Base-by-base conservation (phyloP, 163 green algal genomes). In the Picocystis sp. region DNA sequence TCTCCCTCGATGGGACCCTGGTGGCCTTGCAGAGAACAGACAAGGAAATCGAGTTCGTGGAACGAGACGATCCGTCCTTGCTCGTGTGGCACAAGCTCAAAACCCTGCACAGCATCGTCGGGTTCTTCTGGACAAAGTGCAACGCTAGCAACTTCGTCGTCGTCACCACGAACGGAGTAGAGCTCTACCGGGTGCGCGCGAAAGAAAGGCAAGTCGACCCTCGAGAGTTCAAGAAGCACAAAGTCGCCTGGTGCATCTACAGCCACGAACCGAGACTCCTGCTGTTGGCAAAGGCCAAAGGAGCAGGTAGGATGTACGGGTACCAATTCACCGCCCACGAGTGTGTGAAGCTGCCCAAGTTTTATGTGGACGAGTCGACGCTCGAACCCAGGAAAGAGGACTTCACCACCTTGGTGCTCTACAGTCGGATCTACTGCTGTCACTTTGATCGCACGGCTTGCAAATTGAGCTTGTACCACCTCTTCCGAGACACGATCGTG, bases 61-160 rank as follows among this genome's bases (percentile, higher is more conserved):
- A 12, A 38, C 29, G 0, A 38, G 29, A 38, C 29, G 29, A 38
- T 38, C 29, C 29, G 29, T 38, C 29, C 29, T 38, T 38, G 29
- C 29, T 38, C 5, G 29, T 38, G 29, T 38, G 29, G 29, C 29
- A 38, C 29, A 38, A 38, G 29, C 29, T 38, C 29, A 38, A 38
- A 38, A 38, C 29, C 29, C 29, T 12, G 1, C 38, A 68, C 3
- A 41, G 62, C 21, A 66, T 66, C 33, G 45, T 66, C 19, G 59
- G 59, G 1, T 66, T 66, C 44, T 72, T 66, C 60, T 66, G 59
- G 59, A 45, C 60, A 1, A 44, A 67, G 22, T 69, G 29, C 15
- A 47, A 57, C 1, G 15, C 47, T 50, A 64, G 60, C 60, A 47
- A 66, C 59, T 41, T 66, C 45, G 59, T 66, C 22, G 25, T 66